Evolutionary conservation across 2,329 filamentous ascomycete genomes (phyloP).

Genomic region (Nothophoma quercina): DNA sequence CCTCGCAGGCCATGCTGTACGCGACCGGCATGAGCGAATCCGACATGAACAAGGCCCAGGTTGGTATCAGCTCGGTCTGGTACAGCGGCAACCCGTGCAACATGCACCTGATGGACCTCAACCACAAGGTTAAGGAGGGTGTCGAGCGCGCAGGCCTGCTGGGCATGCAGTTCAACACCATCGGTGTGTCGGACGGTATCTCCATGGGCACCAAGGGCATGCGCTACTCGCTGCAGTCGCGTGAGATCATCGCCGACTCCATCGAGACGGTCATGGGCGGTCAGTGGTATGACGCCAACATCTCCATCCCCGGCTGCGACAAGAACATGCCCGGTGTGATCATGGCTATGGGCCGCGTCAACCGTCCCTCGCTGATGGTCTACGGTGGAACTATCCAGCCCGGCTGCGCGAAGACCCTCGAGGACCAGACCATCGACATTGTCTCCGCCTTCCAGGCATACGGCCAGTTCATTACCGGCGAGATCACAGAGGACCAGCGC

Average conservation of each 20-base stretch:
- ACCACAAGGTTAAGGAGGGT: conserved; percentile 75
- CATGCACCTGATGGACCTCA: conserved; percentile 96
- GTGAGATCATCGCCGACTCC: conserved; percentile 96
- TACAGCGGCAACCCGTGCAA: conserved; percentile 98
- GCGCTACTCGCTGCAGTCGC: conserved; percentile 91
- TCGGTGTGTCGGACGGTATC: conserved; percentile 96
- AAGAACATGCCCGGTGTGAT: conserved; percentile 88
- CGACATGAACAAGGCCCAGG: conserved; percentile 95
- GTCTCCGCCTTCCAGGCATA: conserved; percentile 98
- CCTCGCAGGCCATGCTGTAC: conserved; percentile 98
- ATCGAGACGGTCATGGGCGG: conserved; percentile 99
- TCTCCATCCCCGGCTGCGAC: conserved; percentile 96
- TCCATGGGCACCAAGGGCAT: conserved; percentile 98
- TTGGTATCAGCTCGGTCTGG: conserved; percentile 98
- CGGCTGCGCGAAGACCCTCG: conserved; percentile 76
- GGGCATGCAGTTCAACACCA: conserved; percentile 98
- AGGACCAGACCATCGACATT: conserved; percentile 83
- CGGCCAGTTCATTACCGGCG: conserved; percentile 89
- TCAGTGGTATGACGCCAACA: conserved; percentile 98
- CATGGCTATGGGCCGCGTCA: conserved; percentile 89
- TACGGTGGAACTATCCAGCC: conserved; percentile 95
- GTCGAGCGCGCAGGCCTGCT: conserved; percentile 80
- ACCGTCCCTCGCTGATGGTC: conserved; percentile 95
- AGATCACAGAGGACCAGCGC: conserved; percentile 89
- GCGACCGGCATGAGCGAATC: conserved; percentile 85